Conservation (phyloP, 768 basidiomycete genomes). For the Chiua virens region DNA sequence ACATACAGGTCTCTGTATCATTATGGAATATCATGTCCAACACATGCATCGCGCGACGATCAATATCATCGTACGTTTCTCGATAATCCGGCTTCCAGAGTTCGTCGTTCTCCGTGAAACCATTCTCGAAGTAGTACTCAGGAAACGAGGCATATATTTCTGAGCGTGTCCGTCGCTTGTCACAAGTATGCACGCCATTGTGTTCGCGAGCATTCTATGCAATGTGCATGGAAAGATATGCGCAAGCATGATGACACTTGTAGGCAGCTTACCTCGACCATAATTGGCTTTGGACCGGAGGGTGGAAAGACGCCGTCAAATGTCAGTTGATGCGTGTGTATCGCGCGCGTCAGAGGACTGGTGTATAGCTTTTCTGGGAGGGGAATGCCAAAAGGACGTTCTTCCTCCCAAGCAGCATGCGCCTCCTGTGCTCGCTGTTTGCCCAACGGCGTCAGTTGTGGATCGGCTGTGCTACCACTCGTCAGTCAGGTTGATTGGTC, state of each 20-base stretch:
- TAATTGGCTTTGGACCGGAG: slow-evolving; percentile 31
- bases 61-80: slow-evolving; percentile 30
- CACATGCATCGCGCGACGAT: slow-evolving; percentile 48
- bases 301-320: slow-evolving; percentile 42
- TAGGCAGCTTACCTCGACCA: slow-evolving; percentile 52
- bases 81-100: slow-evolving; percentile 46
- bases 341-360: slow-evolving; percentile 60
- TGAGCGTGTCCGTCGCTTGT: slow-evolving; percentile 53
- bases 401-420: slow-evolving; percentile 13
- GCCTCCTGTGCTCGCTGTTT: slow-evolving; percentile 49
- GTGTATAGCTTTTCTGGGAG: slow-evolving; percentile 21
- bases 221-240: background rate
- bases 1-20: slow-evolving; percentile 43
- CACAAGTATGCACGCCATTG: slow-evolving; percentile 68
- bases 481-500: background rate
- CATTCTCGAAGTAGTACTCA: slow-evolving; percentile 50
- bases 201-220: slow-evolving; percentile 65
- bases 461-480: slow-evolving; percentile 24
- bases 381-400: slow-evolving; percentile 14
- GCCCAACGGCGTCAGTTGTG: slow-evolving; percentile 60
- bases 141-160: slow-evolving; percentile 45
- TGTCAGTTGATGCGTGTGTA: slow-evolving; percentile 54
- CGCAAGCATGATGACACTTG: background rate
- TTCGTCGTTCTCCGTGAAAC: slow-evolving; percentile 60
- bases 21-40: slow-evolving; percentile 54